Percentiles rank a stretch among this genome's conserved stretches.
These are phyloP conservation scores for Rugonectria rugulosa DNA, from an alignment of 2,329 filamentous ascomycete species.

Conservation along the genomic window DNA sequence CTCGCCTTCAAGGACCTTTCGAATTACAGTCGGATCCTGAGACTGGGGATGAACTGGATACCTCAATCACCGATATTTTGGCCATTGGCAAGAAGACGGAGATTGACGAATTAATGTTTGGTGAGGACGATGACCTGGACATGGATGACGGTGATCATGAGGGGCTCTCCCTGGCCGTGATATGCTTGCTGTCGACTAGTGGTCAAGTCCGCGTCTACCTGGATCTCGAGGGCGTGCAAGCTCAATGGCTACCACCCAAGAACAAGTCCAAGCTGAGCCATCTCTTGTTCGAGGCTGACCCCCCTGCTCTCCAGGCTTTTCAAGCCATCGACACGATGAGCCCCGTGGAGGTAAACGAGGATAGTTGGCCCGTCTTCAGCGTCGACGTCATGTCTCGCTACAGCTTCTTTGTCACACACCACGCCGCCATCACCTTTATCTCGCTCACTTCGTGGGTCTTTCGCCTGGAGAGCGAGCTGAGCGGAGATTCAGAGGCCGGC, in stretches of 20 bases:
- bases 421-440: conserved; percentile 66
- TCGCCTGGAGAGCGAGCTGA: conserved; percentile 67
- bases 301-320: conserved; percentile 64
- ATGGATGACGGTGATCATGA: conserved; percentile 64
- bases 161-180: conserved; percentile 65
- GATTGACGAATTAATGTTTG: conserved; percentile 66
- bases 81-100: conserved; percentile 70
- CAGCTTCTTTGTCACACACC: conserved; percentile 68
- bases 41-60: conserved; percentile 64
- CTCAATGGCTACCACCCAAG: conserved; percentile 70
- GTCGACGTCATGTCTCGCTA: conserved; percentile 68
- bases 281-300: conserved; percentile 46
- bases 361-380: conserved; percentile 70
- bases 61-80: conserved; percentile 66
- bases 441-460: conserved; percentile 70
- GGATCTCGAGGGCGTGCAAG: conserved; percentile 68
- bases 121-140: conserved; percentile 70
- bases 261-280: conserved; percentile 57
- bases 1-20: conserved; percentile 69
- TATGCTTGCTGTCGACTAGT: conserved; percentile 68
- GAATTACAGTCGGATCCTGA: conserved; percentile 63
- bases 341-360: conserved; percentile 60
- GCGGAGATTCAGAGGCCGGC: conserved; percentile 62
- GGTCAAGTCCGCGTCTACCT: conserved; percentile 69
- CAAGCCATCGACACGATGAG: conserved; percentile 68